These are phyloP conservation scores for Crithidia mellificae DNA, from an alignment of 208 protist species.

Conservation along the genomic window DNA sequence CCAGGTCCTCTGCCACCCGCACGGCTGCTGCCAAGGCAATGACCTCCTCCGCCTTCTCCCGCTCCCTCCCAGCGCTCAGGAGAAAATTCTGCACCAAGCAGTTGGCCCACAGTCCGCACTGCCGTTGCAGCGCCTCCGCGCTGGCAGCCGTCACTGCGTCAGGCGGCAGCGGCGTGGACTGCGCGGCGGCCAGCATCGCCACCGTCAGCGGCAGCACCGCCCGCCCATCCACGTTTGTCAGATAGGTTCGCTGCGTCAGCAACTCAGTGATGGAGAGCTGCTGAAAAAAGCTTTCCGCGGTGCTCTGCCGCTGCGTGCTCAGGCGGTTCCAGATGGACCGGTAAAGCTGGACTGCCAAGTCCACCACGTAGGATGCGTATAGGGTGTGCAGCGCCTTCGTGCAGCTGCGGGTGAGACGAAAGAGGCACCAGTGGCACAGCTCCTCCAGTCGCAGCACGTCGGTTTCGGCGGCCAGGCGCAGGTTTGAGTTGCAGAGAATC, in stretches of 20 bases:
- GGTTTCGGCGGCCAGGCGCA: constrained; percentile 49
- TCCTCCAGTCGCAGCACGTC: constrained; percentile 80
- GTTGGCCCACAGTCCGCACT: constrained; percentile 57
- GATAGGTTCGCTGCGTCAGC: constrained; percentile 42
- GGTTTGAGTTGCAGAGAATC: constrained; percentile 40
- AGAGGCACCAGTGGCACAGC: constrained; percentile 63
- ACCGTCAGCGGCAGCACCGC: constrained; percentile 63
- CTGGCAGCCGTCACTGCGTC: constrained; percentile 17
- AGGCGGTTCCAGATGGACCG: constrained; percentile 73
- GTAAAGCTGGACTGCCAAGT: constrained; percentile 60
- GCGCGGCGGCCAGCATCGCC: constrained; percentile 69
- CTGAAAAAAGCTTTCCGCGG: constrained; percentile 52
- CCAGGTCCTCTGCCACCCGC: constrained; percentile 72
- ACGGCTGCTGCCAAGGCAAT: constrained; percentile 34
- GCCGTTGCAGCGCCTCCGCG: constrained; percentile 51
- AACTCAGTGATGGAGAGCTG: constrained; percentile 46
- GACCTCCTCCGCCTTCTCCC: constrained; percentile 46
- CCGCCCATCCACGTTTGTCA: constrained; percentile 36
- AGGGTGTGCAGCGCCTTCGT: constrained; percentile 36
- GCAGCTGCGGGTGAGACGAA: constrained; percentile 38
- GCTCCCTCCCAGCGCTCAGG: constrained; percentile 14
- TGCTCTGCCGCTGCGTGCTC: constrained; percentile 41
- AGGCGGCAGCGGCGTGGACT: constrained; percentile 51
- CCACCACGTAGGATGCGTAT: constrained; percentile 65
- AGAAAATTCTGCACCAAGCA: constrained; percentile 54